These are phyloP conservation scores for Suillus subaureus DNA, from an alignment of 768 basidiomycete genomes.

Conservation along the genomic window DNA sequence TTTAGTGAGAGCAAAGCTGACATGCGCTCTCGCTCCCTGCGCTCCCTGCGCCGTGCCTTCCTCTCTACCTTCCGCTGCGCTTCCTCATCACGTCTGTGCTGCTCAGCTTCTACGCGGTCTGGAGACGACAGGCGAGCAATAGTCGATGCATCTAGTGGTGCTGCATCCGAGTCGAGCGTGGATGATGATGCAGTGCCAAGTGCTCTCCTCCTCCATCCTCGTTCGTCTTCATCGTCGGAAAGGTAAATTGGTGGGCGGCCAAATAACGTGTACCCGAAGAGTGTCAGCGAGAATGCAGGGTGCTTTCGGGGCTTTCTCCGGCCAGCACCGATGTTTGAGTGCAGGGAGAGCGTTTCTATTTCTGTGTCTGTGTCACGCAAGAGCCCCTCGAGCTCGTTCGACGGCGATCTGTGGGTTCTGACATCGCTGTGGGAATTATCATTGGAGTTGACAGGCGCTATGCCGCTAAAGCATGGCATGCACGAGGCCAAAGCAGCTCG, in stretches of 20 bases:
- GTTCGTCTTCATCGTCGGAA: constrained; percentile 46
- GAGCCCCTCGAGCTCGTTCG: constrained; percentile 51
- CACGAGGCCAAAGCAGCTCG: constrained; percentile 62
- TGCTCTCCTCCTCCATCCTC: constrained; percentile 21
- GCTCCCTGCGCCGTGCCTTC: constrained; percentile 45
- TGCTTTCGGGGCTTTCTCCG: constrained; percentile 37
- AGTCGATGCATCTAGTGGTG: constrained; percentile 58
- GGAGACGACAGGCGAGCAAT: constrained; percentile 56
- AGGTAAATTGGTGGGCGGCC: constrained; percentile 64
- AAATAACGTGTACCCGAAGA: constrained; percentile 72
- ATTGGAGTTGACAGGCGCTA: constrained; percentile 21
- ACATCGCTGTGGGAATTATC: constrained; percentile 24
- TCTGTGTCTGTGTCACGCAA: constrained; percentile 56
- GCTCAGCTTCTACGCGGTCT: constrained; percentile 35
- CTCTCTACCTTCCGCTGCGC: constrained; percentile 50
- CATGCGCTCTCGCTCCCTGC: constrained; percentile 45
- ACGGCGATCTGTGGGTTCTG: constrained; percentile 28
- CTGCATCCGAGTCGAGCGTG: constrained; percentile 73
- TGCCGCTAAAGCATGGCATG: constrained; percentile 53
- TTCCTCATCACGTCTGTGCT: constrained; percentile 39
- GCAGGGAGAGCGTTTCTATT: constrained; percentile 63
- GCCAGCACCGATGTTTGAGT: constrained; percentile 56
- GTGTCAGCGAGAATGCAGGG: constrained; percentile 44
- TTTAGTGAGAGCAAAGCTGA: constrained; percentile 35
- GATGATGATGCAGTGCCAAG: constrained; percentile 33